phyloP scores from a whole-genome alignment of 768 basidiomycete genomes.

The Mycena floridula region DNA sequence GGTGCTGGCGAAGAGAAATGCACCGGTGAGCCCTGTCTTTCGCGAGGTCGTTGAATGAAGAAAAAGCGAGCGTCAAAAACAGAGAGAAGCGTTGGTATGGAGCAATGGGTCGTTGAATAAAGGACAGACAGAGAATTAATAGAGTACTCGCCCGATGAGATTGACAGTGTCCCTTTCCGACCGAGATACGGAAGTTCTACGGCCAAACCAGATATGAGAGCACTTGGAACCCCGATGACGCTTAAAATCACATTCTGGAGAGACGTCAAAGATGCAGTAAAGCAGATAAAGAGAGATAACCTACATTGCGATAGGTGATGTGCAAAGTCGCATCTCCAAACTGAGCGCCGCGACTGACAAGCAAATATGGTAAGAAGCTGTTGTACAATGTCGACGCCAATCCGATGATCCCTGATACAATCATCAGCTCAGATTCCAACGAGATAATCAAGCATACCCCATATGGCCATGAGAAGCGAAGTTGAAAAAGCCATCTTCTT shows the following conservation, averaged over 20 bases:
- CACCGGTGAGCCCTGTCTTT: conserved; percentile 62
- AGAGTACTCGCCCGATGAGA: conserved; percentile 50
- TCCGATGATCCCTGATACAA: conserved; percentile 52
- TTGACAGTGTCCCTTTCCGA: conserved; percentile 58
- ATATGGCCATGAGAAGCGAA: conserved; percentile 49
- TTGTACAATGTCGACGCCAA: conserved; percentile 70
- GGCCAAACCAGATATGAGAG: conserved; percentile 64
- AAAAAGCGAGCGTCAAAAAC: neutral
- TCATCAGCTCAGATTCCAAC: neutral
- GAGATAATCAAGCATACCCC: conserved; percentile 22
- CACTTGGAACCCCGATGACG: conserved; percentile 63
- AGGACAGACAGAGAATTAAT: conserved; percentile 13
- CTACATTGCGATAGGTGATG: conserved; percentile 69
- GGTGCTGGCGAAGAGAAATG: conserved; percentile 69
- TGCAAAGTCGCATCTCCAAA: conserved; percentile 67
- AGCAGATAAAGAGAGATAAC: conserved; percentile 7
- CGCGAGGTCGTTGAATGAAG: conserved; percentile 19
- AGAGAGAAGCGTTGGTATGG: neutral
- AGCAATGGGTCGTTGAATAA: conserved; percentile 44
- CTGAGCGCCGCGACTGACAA: conserved; percentile 57
- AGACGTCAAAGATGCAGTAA: neutral
- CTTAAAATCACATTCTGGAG: conserved; percentile 64
- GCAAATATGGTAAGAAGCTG: conserved; percentile 24
- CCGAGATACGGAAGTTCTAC: conserved; percentile 63
- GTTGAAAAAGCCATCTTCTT: conserved; percentile 62